Conservation (phyloP, 305 asterid genomes). For the Fraxinus nigra region DNA sequence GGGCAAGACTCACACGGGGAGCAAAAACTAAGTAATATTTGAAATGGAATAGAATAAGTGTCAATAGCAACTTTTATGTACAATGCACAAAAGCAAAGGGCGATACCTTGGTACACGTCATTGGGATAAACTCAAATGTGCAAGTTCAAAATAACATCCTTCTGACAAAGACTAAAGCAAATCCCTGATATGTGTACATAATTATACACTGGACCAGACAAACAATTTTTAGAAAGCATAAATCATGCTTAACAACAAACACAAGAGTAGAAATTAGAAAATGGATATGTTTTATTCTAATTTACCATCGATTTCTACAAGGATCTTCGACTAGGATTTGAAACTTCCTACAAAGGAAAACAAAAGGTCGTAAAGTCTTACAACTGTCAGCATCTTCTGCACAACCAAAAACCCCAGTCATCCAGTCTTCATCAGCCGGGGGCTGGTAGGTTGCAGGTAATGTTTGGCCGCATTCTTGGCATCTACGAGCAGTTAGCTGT, state of each 20-base stretch:
- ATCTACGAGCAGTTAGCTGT: conserved; percentile 54
- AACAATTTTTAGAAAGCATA: background rate
- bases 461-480: conserved; percentile 69
- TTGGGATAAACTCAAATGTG: background rate
- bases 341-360: background rate
- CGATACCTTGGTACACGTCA: background rate
- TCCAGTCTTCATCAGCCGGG: conserved; percentile 75
- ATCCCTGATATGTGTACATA: background rate
- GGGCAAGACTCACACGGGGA: background rate
- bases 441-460: conserved; percentile 61
- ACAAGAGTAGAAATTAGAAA: background rate
- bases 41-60: background rate
- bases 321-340: background rate
- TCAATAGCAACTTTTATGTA: background rate
- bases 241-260: background rate
- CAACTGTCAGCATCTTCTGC: conserved; percentile 62
- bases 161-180: background rate
- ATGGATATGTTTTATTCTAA: background rate
- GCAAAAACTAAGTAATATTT: background rate
- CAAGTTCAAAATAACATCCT: background rate
- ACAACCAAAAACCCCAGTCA: conserved; percentile 66
- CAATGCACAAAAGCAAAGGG: background rate
- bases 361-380: conserved; percentile 24
- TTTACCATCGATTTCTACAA: background rate
- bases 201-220: background rate